Evolutionary conservation across 345 rosid species (phyloP).

Genomic region (Rhodomyrtus tomentosa): DNA sequence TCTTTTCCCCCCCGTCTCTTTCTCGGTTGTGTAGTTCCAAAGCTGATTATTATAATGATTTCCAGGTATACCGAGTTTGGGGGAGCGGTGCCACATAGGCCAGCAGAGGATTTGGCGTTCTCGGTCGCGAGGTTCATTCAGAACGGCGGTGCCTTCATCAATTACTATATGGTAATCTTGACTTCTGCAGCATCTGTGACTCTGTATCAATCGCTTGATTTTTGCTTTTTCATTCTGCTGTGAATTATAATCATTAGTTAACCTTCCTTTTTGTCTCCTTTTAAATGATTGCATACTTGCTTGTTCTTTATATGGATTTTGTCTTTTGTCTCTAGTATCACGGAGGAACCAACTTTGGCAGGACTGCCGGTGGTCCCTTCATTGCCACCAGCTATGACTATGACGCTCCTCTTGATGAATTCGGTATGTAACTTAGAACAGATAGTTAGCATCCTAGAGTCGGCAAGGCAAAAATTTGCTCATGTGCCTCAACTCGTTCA

Average conservation of each 20-base stretch:
- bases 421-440: slow-evolving; percentile 9
- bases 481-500: neutral
- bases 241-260: neutral
- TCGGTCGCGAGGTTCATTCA: slow-evolving; percentile 36
- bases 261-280: neutral
- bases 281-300: neutral
- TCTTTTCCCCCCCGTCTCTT: neutral
- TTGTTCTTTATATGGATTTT: neutral
- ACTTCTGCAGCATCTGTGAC: neutral
- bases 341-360: slow-evolving; percentile 39
- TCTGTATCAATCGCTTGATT: neutral
- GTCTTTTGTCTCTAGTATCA: slow-evolving; percentile 19
- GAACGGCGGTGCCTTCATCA: slow-evolving; percentile 28
- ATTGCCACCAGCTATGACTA: slow-evolving; percentile 45
- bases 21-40: neutral
- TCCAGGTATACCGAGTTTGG: slow-evolving; percentile 30
- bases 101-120: slow-evolving; percentile 36
- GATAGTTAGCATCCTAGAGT: neutral
- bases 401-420: slow-evolving; percentile 43
- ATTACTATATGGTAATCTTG: slow-evolving; percentile 28
- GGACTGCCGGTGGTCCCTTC: slow-evolving; percentile 37
- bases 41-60: neutral
- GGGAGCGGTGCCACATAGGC: slow-evolving; percentile 31
- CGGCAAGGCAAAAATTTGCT: neutral
- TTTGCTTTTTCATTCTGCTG: neutral